Evolutionary conservation across 768 basidiomycete genomes (phyloP).

Genomic region (Lyophyllum decastes): DNA sequence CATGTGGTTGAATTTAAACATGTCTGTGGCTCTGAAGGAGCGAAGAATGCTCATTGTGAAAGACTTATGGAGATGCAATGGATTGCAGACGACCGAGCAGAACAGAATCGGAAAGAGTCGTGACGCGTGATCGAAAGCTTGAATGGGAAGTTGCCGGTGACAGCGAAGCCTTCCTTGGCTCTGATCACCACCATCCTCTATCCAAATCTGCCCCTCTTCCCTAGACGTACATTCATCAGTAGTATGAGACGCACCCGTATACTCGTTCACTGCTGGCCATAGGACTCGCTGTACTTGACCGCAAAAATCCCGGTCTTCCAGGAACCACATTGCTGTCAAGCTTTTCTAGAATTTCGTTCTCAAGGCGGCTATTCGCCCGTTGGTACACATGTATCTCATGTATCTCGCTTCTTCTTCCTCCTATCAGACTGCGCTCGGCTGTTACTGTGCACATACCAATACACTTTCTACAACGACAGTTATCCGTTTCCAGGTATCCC

Average conservation of each 20-base stretch:
- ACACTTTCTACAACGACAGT: neutral
- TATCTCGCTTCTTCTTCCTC: neutral
- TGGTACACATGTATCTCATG: neutral
- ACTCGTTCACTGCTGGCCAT: neutral
- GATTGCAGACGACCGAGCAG: neutral
- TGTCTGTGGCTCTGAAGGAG: constrained; percentile 85
- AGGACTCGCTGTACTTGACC: neutral
- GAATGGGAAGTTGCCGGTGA: neutral
- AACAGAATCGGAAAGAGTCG: neutral
- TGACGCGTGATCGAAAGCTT: neutral
- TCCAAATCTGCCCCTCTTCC: neutral
- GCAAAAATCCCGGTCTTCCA: neutral
- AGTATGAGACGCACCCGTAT: neutral
- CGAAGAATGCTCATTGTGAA: constrained; percentile 80
- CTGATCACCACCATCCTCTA: neutral
- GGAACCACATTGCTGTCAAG: neutral
- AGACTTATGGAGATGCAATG: neutral
- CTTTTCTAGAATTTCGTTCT: neutral
- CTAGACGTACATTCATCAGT: neutral
- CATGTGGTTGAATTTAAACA: constrained; percentile 95
- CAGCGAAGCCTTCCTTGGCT: neutral
- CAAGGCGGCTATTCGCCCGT: neutral
- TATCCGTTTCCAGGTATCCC: neutral
- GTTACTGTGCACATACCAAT: neutral
- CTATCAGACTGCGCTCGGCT: neutral